Base-by-base conservation (phyloP, 176 grass and related monocot species). In the Alloteropsis semialata region DNA sequence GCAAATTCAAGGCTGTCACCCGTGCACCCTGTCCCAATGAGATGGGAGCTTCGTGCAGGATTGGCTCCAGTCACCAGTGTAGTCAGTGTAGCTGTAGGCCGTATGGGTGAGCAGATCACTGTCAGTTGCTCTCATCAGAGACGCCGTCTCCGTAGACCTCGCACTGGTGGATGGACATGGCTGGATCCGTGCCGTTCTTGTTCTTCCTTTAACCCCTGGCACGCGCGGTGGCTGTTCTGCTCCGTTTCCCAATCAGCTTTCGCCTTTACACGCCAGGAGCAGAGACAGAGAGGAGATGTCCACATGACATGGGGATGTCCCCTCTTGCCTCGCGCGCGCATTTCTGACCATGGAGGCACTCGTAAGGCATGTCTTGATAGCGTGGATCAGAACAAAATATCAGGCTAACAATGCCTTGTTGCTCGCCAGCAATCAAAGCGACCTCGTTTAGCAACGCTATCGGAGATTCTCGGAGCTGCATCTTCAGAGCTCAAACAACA, bases 171-270 rank as follows among this genome's bases (percentile, higher is more conserved):
- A 54, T 18, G 74, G 83, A 54, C 13, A 17, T 8, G 24, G 15
- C 19, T 9, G 37, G 29, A 24, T 27, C 7, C 48, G 17, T 79
- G 24, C 43, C 22, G 17, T 42, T 68, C 78, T 50, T 49, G 68
- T 63, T 69, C 49, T 57, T 49, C 58, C 64, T 74, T 56, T 12
- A 46, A 27, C 36, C 1, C 28, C 15, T 50, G 33, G 32, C 15
- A 64, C 78, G 49, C 38, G 69, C 49, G 61, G 78, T 70, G 43
- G 19, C 53, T 19, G 39, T 87, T 22, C 17, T 18, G 0, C 8
- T 82, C 77, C 57, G 37, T 80, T 22, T 80, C 84, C 34, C 43
- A 41, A 51, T 82, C 79, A 82, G 18, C 33, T 78, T 37, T 85
- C 3, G 1, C 22, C 83, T 78, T 79, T 79, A 51, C 65, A 79